Evolutionary conservation across 306 rosid genomes (phyloP), one percentile per base, ranked within the genome.

Genomic region (Geum urbanum): DNA sequence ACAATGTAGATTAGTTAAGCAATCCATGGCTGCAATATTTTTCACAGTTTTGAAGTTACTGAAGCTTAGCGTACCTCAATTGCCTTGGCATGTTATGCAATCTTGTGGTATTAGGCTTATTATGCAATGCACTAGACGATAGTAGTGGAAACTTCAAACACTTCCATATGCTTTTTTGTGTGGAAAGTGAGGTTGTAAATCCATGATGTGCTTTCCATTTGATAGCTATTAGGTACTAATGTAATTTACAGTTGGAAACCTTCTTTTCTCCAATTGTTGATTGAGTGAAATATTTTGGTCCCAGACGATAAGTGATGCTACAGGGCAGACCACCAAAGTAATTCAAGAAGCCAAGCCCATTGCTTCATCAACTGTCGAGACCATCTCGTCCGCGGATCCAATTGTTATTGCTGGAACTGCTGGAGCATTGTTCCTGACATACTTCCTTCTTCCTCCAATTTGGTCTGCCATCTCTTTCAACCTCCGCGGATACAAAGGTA

Each of bases 401-500:
- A 71, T 77, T 41, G 83, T 86, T 51, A 81, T 94, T 58, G 96
- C 79, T 1, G 95, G 86, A 81, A 74, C 88, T 50, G 95, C 97
- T 18, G 97, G 96, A 75, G 95, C 78, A 60, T 72, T 91, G 57
- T 81, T 79, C 72, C 58, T 89, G 45, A 89, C 91, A 4, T 91
- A 94, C 74, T 81, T 94, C 50, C 75, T 94, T 48, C 15, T 91
- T 68, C 99, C 99, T 79, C 92, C 99, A 16, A 57, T 91, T 49
- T 89, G 92, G 92, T 94, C 97, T 66, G 80, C 64, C 58, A 64
- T 94, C 78, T 78, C 97, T 24, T 90, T 70, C 60, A 83, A 55
- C 68, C 63, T 94, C 75, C 94, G 97, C n/a, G 98, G 97, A 49
- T 90, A 84, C 78, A 84, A 94, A 88, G 98, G 98, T 88, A 76